Base-by-base conservation (phyloP, 2,329 filamentous ascomycete species). In the Cryphonectria parasitica region DNA sequence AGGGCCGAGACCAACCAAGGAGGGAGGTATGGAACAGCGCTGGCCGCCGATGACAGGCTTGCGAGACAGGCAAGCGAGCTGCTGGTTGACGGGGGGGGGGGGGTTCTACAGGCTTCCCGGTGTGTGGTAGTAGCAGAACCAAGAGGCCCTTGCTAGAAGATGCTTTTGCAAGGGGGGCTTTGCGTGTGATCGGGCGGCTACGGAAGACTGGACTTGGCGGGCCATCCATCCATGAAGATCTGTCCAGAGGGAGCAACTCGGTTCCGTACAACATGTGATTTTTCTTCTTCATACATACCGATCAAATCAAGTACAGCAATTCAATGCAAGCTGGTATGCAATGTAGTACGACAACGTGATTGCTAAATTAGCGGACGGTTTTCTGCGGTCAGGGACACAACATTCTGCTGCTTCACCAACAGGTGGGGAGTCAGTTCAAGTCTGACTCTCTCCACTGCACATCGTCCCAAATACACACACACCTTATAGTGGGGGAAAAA, bases 151-250 rank as follows among this genome's bases (percentile, higher is more conserved):
- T 67, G 69, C 41, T n/a, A 65, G 65, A 49, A 49, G 45, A 49
- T n/a, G 19, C 22, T 49, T 49, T 49, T n/a, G 19, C 43, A 49
- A 49, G 43, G 43, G 36, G 25, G 43, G 28, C 63, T 28, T 28
- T 49, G 45, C 28, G 69, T 43, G 49, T 34, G 54, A 31, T 58
- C 67, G 67, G 70, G 70, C 70, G 70, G 64, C 54, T 71, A 64
- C 70, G 67, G 70, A 68, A 65, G 34, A 49, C 1, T 49, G 3
- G 43, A 22, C 3, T 41, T 64, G 61, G 64, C 64, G 54, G 45
- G 56, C 67, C 67, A 54, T 49, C 67, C 67, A 54, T 49, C 69
- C 43, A 61, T 45, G 43, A 49, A 52, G 68, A 63, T 49, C 41
- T 25, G 4, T 25, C 36, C 41, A 49, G 36, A 43, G 41, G 45